phyloP scores from a whole-genome alignment of 768 basidiomycete genomes.

The Pisolithus microcarpus region DNA sequence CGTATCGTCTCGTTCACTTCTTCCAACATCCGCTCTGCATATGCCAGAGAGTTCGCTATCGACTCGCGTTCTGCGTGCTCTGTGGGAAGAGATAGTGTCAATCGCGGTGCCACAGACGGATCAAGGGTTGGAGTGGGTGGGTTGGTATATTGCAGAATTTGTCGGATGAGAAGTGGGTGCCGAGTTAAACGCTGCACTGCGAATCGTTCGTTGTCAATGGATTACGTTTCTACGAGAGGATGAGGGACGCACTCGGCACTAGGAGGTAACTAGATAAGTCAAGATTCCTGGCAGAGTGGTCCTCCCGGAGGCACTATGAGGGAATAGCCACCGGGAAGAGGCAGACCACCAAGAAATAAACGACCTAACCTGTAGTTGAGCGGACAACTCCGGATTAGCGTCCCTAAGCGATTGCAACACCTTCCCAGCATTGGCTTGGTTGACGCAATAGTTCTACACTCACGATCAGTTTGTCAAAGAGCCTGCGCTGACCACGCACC shows the following conservation, averaged over 20 bases:
- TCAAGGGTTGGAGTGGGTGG: no score
- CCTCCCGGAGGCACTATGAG: conserved; percentile 63
- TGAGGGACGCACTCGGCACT: conserved; percentile 83
- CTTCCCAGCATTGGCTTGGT: conserved; percentile 73
- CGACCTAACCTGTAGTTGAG: conserved; percentile 55
- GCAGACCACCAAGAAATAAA: conserved; percentile 3
- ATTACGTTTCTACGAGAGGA: no score
- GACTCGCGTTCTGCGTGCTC: no score
- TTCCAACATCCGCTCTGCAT: no score
- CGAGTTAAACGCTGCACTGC: no score
- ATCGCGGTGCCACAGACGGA: no score
- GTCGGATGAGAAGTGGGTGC: no score
- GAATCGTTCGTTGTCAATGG: no score
- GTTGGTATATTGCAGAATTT: no score
- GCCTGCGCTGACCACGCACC: conserved; percentile 36
- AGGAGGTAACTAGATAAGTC: conserved; percentile 89
- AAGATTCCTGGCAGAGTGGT: conserved; percentile 68
- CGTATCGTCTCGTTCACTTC: no score
- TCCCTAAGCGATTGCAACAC: conserved; percentile 68
- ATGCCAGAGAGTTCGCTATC: no score
- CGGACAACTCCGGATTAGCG: conserved; percentile 55
- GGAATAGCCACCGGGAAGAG: background rate
- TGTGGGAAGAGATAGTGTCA: no score
- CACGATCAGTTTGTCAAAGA: background rate
- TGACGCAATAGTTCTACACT: conserved; percentile 78